Evolutionary conservation across 1,284 basidiomycete species (phyloP).

Genomic region (Sanguinoderma infundibulare): DNA sequence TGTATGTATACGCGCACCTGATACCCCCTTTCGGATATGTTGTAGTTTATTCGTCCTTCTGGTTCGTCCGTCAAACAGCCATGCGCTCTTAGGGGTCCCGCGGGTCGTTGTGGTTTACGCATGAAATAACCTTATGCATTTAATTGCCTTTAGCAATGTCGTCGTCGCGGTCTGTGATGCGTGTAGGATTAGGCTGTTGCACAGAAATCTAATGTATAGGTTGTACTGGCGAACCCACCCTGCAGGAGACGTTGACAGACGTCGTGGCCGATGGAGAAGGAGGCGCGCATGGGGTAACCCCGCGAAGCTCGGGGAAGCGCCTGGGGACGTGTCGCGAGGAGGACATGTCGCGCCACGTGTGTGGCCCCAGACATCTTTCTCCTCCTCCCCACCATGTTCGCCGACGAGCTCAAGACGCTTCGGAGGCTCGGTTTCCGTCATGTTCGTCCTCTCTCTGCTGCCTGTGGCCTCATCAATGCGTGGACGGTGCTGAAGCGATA

Average conservation of each 20-base stretch:
- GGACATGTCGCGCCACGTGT: slow-evolving; percentile 18
- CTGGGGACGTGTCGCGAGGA: slow-evolving; percentile 11
- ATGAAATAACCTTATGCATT: slow-evolving; percentile 7
- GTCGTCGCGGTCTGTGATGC: background rate
- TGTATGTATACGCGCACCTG: background rate
- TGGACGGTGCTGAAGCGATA: slow-evolving; percentile 16
- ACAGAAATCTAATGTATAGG: background rate
- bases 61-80: background rate
- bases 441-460: slow-evolving; percentile 44
- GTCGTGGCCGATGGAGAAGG: background rate
- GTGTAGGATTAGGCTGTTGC: slow-evolving; percentile 8
- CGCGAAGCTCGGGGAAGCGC: slow-evolving; percentile 1
- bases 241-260: too few species aligned
- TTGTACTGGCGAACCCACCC: too few species aligned
- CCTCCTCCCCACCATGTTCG: slow-evolving; percentile 53
- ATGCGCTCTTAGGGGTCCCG: background rate
- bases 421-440: slow-evolving; percentile 68
- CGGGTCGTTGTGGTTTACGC: too few species aligned
- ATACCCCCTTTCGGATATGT: too few species aligned
- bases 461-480: background rate
- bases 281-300: background rate
- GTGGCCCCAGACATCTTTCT: slow-evolving; percentile 19
- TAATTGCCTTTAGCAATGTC: background rate
- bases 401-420: slow-evolving; percentile 70
- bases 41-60: background rate